Evolutionary conservation across 306 rosid species (phyloP).

Genomic region (Prinsepia uniflora): DNA sequence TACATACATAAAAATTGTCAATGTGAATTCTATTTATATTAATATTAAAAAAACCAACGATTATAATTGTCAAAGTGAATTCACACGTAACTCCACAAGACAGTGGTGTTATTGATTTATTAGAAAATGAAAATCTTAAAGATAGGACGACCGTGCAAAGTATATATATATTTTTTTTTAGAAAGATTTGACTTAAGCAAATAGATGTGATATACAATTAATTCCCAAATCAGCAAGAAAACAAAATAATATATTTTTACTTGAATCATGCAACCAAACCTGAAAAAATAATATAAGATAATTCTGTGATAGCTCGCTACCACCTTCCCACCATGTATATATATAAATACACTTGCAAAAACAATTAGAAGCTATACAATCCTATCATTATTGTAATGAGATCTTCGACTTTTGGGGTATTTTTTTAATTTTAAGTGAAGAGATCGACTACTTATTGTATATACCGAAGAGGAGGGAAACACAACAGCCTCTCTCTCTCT

Average conservation of each 20-base stretch:
- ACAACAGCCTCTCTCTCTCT: constrained; percentile 1
- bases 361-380: constrained; percentile 1
- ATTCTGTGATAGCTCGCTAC: constrained; percentile 22
- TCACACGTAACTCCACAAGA: no score
- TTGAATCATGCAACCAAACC: neutral
- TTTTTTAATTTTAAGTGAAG: no score
- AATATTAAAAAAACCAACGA: no score
- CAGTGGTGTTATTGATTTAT: no score
- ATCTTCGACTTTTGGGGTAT: neutral
- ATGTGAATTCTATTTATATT: no score
- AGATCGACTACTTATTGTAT: neutral
- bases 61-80: no score
- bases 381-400: neutral
- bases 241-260: constrained; percentile 14
- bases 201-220: neutral
- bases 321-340: constrained; percentile 11
- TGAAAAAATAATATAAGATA: neutral
- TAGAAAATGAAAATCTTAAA: no score
- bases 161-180: no score
- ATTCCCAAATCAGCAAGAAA: neutral
- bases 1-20: no score
- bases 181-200: neutral
- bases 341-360: neutral
- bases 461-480: neutral
- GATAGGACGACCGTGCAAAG: neutral